A percentile compares a stretch with the other conserved stretches of the same genome.
Evolutionary conservation across 1,139 yeast species (phyloP).

Genomic region (Lodderomyces margitis): DNA sequence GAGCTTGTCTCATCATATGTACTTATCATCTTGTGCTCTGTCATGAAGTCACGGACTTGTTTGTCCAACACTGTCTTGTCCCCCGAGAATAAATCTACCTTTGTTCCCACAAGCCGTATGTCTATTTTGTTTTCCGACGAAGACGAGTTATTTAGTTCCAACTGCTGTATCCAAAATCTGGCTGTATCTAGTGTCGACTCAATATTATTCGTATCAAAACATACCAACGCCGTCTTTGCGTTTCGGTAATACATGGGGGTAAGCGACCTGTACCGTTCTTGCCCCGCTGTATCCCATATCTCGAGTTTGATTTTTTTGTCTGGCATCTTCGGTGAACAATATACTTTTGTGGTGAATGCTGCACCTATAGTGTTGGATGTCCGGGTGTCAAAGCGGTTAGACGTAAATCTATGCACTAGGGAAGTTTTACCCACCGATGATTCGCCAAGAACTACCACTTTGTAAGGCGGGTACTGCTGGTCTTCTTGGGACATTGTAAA

Average conservation of each 20-base stretch:
- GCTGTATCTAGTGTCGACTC: slow-evolving; percentile 37
- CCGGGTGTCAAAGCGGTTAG: slow-evolving; percentile 34
- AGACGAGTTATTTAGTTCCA: slow-evolving; percentile 26
- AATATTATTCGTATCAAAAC: slow-evolving; percentile 36
- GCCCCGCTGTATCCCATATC: slow-evolving; percentile 57
- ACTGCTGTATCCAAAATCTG: slow-evolving; percentile 46
- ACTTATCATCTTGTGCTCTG: slow-evolving; percentile 6
- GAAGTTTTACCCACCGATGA: slow-evolving; percentile 50
- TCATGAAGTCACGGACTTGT: slow-evolving; percentile 14
- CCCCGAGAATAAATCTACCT: slow-evolving; percentile 21
- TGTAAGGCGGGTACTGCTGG: slow-evolving; percentile 24
- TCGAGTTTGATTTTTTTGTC: slow-evolving; percentile 34
- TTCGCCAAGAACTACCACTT: slow-evolving; percentile 46
- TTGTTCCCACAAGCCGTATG: slow-evolving; percentile 38
- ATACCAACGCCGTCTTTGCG: slow-evolving; percentile 42
- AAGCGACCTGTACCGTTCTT: slow-evolving; percentile 45
- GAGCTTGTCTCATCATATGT: slow-evolving; percentile 43
- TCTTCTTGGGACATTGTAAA: background rate
- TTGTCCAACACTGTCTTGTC: slow-evolving; percentile 1
- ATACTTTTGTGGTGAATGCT: slow-evolving; percentile 44
- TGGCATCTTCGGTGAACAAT: slow-evolving; percentile 18
- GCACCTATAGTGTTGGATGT: slow-evolving; percentile 51
- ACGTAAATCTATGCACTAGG: slow-evolving; percentile 42
- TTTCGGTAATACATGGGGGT: slow-evolving; percentile 53
- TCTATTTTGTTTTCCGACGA: slow-evolving; percentile 20